These are phyloP conservation scores for Sophora flavescens DNA, from an alignment of 306 rosid genomes.

Conservation along the genomic window DNA sequence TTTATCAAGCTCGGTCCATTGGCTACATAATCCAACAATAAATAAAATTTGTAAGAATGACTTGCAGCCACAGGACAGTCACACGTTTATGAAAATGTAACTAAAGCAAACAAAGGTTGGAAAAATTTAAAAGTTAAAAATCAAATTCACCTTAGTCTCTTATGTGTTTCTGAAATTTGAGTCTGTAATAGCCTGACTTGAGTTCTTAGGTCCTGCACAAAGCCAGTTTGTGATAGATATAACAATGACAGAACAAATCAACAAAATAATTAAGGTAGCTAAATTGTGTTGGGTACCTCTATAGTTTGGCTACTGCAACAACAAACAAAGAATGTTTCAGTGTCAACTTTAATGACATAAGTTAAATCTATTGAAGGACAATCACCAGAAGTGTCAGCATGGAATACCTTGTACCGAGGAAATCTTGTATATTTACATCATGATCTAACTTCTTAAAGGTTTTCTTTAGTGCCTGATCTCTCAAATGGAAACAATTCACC, in stretches of 20 bases:
- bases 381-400: constrained; percentile 7
- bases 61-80: not conserved
- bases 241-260: constrained; percentile 24
- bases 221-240: not conserved
- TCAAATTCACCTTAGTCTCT: constrained; percentile 64
- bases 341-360: not conserved
- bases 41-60: constrained; percentile 32
- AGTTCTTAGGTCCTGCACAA: constrained; percentile 60
- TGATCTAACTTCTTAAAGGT: constrained; percentile 87
- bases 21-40: constrained; percentile 58
- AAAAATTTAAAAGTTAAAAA: not conserved
- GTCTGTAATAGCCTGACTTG: constrained; percentile 52
- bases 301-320: constrained; percentile 69
- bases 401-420: constrained; percentile 75
- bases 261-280: not conserved
- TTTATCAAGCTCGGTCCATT: constrained; percentile 66
- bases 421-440: constrained; percentile 79
- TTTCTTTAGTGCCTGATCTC: constrained; percentile 75
- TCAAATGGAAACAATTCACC: constrained; percentile 46
- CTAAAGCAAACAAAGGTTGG: constrained; percentile 13
- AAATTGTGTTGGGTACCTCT: constrained; percentile 56
- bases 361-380: constrained; percentile 1
- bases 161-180: constrained; percentile 61
- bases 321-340: constrained; percentile 37
- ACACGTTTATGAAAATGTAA: constrained; percentile 26